Conservation (phyloP, 2,329 filamentous ascomycete genomes). For the Colletotrichum kahawae region DNA sequence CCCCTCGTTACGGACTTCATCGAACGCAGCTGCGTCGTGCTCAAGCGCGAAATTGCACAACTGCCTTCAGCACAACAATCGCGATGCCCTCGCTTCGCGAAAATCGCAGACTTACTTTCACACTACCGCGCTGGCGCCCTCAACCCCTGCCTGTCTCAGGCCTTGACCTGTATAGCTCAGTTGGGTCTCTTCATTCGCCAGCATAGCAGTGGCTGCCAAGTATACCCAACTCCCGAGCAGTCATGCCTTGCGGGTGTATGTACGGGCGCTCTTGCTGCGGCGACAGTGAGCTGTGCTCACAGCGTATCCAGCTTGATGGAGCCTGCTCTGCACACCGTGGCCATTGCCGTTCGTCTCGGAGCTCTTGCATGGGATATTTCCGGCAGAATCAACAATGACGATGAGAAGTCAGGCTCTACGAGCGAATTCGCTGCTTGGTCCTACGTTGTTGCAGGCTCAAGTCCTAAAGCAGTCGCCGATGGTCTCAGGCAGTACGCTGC, state of each 20-base stretch:
- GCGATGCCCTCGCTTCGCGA: neutral
- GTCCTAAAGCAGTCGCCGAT: neutral
- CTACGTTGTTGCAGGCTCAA: neutral
- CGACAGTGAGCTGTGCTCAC: neutral
- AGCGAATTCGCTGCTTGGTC: neutral
- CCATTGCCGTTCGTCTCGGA: neutral
- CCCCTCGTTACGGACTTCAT: neutral
- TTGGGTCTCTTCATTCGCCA: conserved; percentile 9
- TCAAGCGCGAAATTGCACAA: neutral
- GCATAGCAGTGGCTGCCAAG: neutral
- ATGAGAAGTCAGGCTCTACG: neutral
- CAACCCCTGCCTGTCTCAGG: neutral
- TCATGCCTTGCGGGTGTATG: neutral
- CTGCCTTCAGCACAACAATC: neutral
- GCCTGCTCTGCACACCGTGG: neutral
- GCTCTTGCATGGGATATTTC: neutral
- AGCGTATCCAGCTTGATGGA: neutral
- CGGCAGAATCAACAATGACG: neutral
- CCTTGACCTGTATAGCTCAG: neutral
- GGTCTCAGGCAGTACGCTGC: neutral
- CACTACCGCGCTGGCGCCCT: neutral
- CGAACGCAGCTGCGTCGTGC: neutral
- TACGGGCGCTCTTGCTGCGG: neutral
- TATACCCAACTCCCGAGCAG: neutral
- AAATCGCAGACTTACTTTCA: neutral